phyloP scores from a whole-genome alignment of 805 yeast species.

The Starmerella asiatica region DNA sequence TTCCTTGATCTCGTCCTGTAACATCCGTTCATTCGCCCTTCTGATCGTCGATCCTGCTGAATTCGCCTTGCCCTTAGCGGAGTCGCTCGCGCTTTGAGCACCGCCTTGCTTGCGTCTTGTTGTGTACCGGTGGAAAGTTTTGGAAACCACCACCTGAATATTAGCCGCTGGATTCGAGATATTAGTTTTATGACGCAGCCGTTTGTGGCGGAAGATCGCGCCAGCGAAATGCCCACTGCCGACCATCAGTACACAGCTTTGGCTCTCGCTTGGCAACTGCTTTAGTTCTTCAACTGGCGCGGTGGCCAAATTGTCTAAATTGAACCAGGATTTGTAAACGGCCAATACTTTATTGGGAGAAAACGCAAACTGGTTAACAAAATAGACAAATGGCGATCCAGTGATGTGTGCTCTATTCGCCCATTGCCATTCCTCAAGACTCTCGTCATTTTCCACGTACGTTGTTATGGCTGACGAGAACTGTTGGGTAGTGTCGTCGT shows the following conservation, averaged over 20 bases:
- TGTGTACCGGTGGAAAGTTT: conserved; percentile 87
- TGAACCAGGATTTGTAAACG: conserved; percentile 51
- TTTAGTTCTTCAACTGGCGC: conserved; percentile 41
- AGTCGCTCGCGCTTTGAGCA: conserved; percentile 83
- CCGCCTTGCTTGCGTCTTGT: conserved; percentile 98
- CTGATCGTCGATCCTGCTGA: conserved; percentile 89
- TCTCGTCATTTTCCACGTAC: conserved; percentile 14
- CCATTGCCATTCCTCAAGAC: conserved; percentile 16
- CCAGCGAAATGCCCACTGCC: conserved; percentile 99
- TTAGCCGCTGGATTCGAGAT: conserved; percentile 42
- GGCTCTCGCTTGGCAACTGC: conserved; percentile 27
- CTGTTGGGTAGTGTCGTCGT: conserved; percentile 20
- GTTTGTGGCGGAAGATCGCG: conserved; percentile 69
- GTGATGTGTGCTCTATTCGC: conserved; percentile 20
- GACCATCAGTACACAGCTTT: conserved; percentile 75
- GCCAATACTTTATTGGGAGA: conserved; percentile 43
- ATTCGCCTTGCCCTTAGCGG: conserved; percentile 85
- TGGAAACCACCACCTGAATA: conserved; percentile 44
- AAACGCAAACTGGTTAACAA: conserved; percentile 34
- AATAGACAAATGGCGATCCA: conserved; percentile 54
- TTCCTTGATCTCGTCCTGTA: conserved; percentile 63
- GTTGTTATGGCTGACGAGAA: conserved; percentile 42
- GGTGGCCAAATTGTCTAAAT: conserved; percentile 28
- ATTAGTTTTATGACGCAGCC: conserved; percentile 34
- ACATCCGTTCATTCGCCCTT: conserved; percentile 76